Base-by-base conservation (phyloP, 768 basidiomycete species). In the Tephrocybe sp. region DNA sequence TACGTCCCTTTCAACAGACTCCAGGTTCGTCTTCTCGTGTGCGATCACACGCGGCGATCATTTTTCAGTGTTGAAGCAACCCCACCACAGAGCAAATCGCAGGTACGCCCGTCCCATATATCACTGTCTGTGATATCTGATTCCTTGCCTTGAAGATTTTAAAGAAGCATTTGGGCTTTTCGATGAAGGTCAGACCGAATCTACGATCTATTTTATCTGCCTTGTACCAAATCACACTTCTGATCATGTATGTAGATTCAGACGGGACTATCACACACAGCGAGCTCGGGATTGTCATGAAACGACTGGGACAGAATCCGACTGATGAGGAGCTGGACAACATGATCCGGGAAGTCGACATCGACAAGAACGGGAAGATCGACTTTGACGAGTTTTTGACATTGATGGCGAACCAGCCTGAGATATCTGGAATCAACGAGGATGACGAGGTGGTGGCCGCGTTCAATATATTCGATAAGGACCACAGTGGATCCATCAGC, bases 401-500 rank as follows among this genome's bases (percentile, higher is more conserved):
- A 10, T 68, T 78, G 68, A 76, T 77, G 75, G 68, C 65, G n/a
- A 68, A 69, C 48, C 71, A 70, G n/a, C n/a, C n/a, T n/a, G n/a
- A n/a, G 59, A 65, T 74, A 57, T 62, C 64, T 42, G 69, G 70
- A 46, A 67, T 68, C 14, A 70, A 71, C 48, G 69, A 68, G 49
- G 75, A 75, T 52, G 73, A 75, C 57, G 76, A 78, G 61, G 68
- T 77, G 50, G 68, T 72, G 61, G 66, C 73, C 64, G 74, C 77
- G 11, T 78, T 80, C 65, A 69, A 71, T 54, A 70, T 94, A 46
- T 98, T 98, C 63, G 96, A 98, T 73, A 96, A 92, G 80, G 92
- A 98, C 64, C 88, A 89, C 10, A 94, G 92, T 62, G 96, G 94
- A 17, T 87, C 75, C 68, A 98, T 98, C 75, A 87, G 82, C 39